A percentile compares a stretch with the other conserved stretches of the same genome.
Evolutionary conservation across 2,329 filamentous ascomycete species (phyloP).

Genomic region (Venturia oleaginea): DNA sequence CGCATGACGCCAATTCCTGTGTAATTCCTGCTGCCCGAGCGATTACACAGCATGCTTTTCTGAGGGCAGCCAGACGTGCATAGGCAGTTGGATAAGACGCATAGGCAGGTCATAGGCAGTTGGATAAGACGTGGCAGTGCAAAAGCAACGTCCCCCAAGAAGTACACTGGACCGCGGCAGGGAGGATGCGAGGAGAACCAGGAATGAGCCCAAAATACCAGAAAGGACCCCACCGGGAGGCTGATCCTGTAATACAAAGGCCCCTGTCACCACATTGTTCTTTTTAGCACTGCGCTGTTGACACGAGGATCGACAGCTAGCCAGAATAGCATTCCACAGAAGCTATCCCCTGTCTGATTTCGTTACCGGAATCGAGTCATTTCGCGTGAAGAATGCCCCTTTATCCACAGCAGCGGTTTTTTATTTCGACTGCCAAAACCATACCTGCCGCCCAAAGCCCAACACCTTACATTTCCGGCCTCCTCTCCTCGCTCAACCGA

Average conservation of each 20-base stretch:
- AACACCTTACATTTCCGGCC: background rate
- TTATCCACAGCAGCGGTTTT: background rate
- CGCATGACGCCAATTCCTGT: background rate
- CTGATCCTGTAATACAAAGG: constrained; percentile 1
- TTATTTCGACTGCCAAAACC: background rate
- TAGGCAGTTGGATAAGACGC: no score
- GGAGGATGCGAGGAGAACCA: background rate
- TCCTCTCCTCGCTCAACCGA: background rate
- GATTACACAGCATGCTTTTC: background rate
- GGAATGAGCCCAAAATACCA: background rate
- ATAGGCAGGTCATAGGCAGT: background rate
- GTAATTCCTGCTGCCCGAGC: background rate
- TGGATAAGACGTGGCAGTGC: background rate
- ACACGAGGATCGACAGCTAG: background rate
- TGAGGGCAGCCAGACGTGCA: background rate
- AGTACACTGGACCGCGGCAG: no score
- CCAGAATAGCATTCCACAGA: background rate
- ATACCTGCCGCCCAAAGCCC: background rate
- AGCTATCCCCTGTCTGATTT: background rate
- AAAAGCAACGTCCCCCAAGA: background rate
- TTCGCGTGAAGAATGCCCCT: background rate
- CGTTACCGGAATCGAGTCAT: background rate
- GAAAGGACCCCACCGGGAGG: background rate
- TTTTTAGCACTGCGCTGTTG: background rate
- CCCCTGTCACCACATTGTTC: background rate